Evolutionary conservation across 1,284 basidiomycete genomes (phyloP).

Genomic region (Fomitiporia mediterranea): DNA sequence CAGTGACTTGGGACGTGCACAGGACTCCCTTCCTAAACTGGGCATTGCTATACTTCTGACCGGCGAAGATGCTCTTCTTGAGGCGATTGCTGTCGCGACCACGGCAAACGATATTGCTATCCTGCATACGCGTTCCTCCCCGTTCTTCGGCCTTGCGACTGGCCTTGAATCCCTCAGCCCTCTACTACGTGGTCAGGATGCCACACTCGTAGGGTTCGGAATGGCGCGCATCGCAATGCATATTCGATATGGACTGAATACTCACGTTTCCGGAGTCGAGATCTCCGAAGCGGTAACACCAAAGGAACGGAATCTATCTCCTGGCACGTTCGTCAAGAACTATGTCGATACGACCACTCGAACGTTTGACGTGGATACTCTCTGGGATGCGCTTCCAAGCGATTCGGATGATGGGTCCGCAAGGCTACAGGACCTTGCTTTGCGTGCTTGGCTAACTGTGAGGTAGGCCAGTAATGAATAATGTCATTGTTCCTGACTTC

Average conservation of each 20-base stretch:
- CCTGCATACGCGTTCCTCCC: background rate
- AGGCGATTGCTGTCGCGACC: conserved; percentile 12
- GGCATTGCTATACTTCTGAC: conserved; percentile 6
- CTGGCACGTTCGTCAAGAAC: conserved; percentile 27
- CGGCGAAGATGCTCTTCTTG: conserved; percentile 5
- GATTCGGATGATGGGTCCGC: conserved; percentile 20
- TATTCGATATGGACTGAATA: conserved; percentile 25
- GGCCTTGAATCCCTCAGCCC: background rate
- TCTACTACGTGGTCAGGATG: conserved; percentile 9
- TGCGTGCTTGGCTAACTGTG: conserved; percentile 38
- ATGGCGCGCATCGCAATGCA: conserved; percentile 31
- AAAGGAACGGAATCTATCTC: conserved; percentile 25
- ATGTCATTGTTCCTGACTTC: background rate
- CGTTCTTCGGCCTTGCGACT: background rate
- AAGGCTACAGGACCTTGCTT: conserved; percentile 24
- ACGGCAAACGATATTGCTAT: conserved; percentile 1
- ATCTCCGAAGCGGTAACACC: conserved; percentile 28
- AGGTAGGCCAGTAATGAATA: conserved; percentile 24
- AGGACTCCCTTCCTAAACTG: background rate
- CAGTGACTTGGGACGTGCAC: background rate
- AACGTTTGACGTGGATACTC: conserved; percentile 25
- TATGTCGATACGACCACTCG: conserved; percentile 21
- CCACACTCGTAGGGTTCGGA: conserved; percentile 31
- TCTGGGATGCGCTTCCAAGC: conserved; percentile 28
- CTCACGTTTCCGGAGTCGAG: conserved; percentile 31